Evolutionary conservation across 129 eudicot genomes (phyloP).

Genomic region (Flaveria sonorensis): DNA sequence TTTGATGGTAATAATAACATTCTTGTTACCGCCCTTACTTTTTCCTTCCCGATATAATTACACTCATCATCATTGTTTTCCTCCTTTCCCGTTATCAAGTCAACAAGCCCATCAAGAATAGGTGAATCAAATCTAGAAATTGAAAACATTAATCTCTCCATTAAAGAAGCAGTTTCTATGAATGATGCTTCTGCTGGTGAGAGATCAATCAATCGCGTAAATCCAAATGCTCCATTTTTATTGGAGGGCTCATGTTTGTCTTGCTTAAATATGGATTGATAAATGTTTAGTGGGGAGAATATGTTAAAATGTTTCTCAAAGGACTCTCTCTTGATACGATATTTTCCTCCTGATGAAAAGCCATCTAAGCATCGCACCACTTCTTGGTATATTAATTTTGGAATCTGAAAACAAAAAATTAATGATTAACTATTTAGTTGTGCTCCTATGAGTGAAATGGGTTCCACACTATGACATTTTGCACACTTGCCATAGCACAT

Average conservation of each 20-base stretch:
- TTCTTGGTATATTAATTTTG: conserved; percentile 80
- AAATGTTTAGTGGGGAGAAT: conserved; percentile 67
- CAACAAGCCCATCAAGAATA: conserved; percentile 53
- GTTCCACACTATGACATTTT: background rate
- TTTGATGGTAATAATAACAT: conserved; percentile 83
- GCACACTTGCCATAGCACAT: background rate
- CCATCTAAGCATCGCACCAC: conserved; percentile 40
- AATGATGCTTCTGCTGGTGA: conserved; percentile 79
- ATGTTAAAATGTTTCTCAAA: conserved; percentile 70
- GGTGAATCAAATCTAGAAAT: conserved; percentile 48
- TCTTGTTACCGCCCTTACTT: conserved; percentile 75
- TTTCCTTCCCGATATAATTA: conserved; percentile 57
- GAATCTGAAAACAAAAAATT: conserved; percentile 51
- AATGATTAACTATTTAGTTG: background rate
- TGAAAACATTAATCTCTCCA: conserved; percentile 84
- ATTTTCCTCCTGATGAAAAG: conserved; percentile 41
- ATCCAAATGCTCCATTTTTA: conserved; percentile 67
- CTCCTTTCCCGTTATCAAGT: conserved; percentile 48
- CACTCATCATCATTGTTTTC: conserved; percentile 44
- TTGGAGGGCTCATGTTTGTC: conserved; percentile 30
- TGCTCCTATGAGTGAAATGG: conserved; percentile 11
- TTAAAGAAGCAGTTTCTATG: conserved; percentile 62
- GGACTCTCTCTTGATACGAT: conserved; percentile 42
- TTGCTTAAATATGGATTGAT: conserved; percentile 50
- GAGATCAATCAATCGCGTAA: conserved; percentile 71